Evolutionary conservation across 225 moss, liverwort and hornwort species (phyloP), one percentile per base, ranked within the genome.

Genomic region (Sphagnum contortum): DNA sequence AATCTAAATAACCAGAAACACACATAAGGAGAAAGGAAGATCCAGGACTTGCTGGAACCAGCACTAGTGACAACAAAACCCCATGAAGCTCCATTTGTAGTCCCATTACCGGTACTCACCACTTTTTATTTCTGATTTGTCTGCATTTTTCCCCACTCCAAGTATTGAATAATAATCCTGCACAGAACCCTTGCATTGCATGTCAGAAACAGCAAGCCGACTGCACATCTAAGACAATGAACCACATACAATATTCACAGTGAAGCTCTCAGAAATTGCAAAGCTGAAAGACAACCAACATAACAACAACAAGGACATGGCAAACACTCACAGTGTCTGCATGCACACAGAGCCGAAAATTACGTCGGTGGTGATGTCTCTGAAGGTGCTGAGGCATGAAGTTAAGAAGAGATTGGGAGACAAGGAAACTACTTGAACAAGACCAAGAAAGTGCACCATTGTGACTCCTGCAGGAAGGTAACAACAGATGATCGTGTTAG

Each of bases 121-220:
- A 56, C 77, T 87, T 64, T 73, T 83, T 57, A 81, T 85, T 53
- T 80, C 81, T 45, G 67, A 47, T 60, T 84, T 90, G 12, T 79
- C 82, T 11, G 91, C 71, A 80, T 61, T 80, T 78, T 91, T 98
- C 3, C 81, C 78, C 9, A 98, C 93, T 71, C 96, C 96, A 44
- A 98, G 89, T 57, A 73, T 79, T 64, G 68, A 80, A 51, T 98
- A 98, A 55, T 80, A 98, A 69, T 93, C 96, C 96, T 96, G 81
- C 64, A 59, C 29, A 5, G 60, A 44, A 61, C 9, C 60, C 52
- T 9, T 52, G 6, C 52, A 56, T n/a, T 9, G n/a, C 9, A 9
- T 56, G n/a, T 56, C 9, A 9, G 9, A 1, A 9, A 45, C 9
- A 45, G 44, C 13, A 9, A 12, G 12, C 10, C 4, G 5, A 12